These are phyloP conservation scores for Geotrichum histeridarum DNA, from an alignment of 1,139 yeast genomes.

Conservation along the genomic window DNA sequence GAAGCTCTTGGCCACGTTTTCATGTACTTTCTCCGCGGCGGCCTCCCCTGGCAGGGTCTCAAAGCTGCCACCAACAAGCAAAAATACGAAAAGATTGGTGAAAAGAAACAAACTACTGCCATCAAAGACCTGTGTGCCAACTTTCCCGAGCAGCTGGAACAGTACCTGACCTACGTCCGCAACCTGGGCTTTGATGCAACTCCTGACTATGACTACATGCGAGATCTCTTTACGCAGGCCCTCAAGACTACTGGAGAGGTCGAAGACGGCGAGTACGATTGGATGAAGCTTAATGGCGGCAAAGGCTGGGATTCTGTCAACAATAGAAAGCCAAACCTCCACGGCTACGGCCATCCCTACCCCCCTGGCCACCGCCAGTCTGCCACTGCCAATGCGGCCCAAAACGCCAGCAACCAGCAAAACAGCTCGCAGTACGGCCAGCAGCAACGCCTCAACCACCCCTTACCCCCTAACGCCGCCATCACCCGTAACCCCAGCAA, in stretches of 20 bases:
- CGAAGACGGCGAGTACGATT: conserved; percentile 86
- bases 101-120: conserved; percentile 82
- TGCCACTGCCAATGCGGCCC: not conserved
- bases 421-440: conserved; percentile 8
- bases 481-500: conserved; percentile 34
- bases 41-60: conserved; percentile 97
- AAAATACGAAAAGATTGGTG: conserved; percentile 94
- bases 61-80: conserved; percentile 97
- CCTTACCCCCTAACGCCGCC: conserved; percentile 33
- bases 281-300: conserved; percentile 90
- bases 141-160: conserved; percentile 81
- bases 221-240: conserved; percentile 69
- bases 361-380: conserved; percentile 40
- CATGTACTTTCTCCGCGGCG: conserved; percentile 87
- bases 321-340: conserved; percentile 82
- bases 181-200: conserved; percentile 83
- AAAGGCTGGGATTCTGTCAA: conserved; percentile 84
- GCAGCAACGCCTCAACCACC: conserved; percentile 25
- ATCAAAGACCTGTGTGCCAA: conserved; percentile 74
- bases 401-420: not conserved
- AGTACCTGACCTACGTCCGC: conserved; percentile 78
- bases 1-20: conserved; percentile 95
- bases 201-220: conserved; percentile 86
- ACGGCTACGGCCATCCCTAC: conserved; percentile 78
- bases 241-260: conserved; percentile 64